Evolutionary conservation across 2,329 filamentous ascomycete genomes (phyloP).

Genomic region (Calonectria honghensis): DNA sequence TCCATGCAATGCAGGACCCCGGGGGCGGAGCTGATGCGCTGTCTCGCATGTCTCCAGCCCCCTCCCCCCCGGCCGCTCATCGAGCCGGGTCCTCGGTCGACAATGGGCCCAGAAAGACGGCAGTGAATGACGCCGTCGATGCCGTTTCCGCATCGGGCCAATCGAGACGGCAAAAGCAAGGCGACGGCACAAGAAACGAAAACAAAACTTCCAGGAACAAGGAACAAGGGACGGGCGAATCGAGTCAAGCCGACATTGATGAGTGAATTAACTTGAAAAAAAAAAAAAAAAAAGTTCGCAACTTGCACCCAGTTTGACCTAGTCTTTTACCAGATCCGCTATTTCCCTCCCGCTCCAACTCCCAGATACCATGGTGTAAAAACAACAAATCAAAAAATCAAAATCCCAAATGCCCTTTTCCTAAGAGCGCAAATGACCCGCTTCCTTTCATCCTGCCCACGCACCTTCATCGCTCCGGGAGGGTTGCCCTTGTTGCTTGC

Average conservation of each 20-base stretch:
- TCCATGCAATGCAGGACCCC: neutral
- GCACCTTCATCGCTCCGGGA: neutral
- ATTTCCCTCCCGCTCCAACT: constrained; percentile 17
- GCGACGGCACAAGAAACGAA: neutral
- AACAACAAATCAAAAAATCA: constrained; percentile 1
- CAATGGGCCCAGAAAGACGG: neutral
- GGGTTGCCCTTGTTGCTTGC: neutral
- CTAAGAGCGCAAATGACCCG: neutral
- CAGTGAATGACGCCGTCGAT: constrained; percentile 22
- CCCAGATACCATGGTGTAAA: neutral
- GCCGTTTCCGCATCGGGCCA: constrained; percentile 7
- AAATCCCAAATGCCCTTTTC: constrained; percentile 7
- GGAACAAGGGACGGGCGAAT: constrained; percentile 1
- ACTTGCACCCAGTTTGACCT: constrained; percentile 28
- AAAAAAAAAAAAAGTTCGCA: neutral
- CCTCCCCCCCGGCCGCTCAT: neutral
- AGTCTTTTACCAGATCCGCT: constrained; percentile 24
- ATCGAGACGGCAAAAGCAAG: constrained; percentile 17
- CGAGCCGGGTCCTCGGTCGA: constrained; percentile 15
- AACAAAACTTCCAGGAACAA: neutral
- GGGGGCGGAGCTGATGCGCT: constrained; percentile 5
- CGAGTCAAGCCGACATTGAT: neutral
- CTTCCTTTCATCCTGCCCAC: neutral
- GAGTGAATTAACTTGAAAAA: constrained; percentile 23
- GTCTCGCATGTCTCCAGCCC: neutral